Percentiles rank a stretch among this genome's conserved stretches.
These are phyloP conservation scores for Penicillium sp. DNA, from an alignment of 2,329 filamentous ascomycete species.

Conservation along the genomic window DNA sequence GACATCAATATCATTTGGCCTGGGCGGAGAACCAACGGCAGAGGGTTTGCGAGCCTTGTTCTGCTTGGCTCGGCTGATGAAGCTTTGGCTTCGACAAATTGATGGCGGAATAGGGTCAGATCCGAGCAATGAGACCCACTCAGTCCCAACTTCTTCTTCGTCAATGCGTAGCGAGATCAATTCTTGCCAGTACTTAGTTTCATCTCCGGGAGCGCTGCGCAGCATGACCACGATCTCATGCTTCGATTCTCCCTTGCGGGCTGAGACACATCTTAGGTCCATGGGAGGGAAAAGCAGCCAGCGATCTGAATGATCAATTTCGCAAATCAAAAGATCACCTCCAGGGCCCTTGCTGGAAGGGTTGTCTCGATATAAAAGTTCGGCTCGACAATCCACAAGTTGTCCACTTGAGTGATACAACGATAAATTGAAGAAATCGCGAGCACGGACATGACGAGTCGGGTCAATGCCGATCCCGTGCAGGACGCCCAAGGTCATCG, in stretches of 20 bases:
- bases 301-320: slow-evolving; percentile 71
- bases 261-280: slow-evolving; percentile 69
- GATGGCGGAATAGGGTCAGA: slow-evolving; percentile 60
- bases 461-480: slow-evolving; percentile 69
- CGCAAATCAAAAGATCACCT: slow-evolving; percentile 88
- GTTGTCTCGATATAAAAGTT: slow-evolving; percentile 82
- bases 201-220: slow-evolving; percentile 60
- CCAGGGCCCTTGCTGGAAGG: slow-evolving; percentile 61
- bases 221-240: slow-evolving; percentile 84
- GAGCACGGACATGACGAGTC: slow-evolving; percentile 77
- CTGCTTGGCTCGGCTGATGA: slow-evolving; percentile 46
- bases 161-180: slow-evolving; percentile 73
- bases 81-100: slow-evolving; percentile 54
- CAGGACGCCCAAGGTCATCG: slow-evolving; percentile 70
- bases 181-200: slow-evolving; percentile 73
- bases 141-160: slow-evolving; percentile 70
- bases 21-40: slow-evolving; percentile 20
- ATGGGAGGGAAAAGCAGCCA: slow-evolving; percentile 94
- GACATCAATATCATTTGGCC: slow-evolving; percentile 54
- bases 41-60: slow-evolving; percentile 27
- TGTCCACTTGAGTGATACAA: slow-evolving; percentile 87
- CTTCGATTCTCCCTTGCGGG: slow-evolving; percentile 68
- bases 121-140: slow-evolving; percentile 89
- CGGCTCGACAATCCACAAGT: slow-evolving; percentile 81
- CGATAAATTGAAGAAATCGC: slow-evolving; percentile 85